Base-by-base conservation (phyloP, 306 rosid genomes). In the Cucurbita moschata region DNA sequence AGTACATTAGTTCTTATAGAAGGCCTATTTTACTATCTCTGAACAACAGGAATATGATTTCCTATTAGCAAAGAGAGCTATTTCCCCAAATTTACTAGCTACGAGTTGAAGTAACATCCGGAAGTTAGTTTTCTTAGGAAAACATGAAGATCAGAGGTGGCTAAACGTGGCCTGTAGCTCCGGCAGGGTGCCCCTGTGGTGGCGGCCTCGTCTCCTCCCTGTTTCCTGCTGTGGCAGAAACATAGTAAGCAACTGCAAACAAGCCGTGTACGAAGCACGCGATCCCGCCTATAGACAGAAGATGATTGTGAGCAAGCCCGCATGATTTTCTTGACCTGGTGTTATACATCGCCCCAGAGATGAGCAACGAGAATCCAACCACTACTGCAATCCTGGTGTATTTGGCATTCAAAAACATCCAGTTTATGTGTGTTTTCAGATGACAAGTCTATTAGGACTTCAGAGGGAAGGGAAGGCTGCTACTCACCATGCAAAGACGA, bases 241-340 rank as follows among this genome's bases (percentile, higher is more conserved):
- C 76, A 50, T 82, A 85, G 60, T 85, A 94, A 8, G 79, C 87
- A 4, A 88, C 75, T 4, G 78, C 79, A 71, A 90, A 80, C 55
- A 88, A n/a, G 58, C 85, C 95, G 9, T 94, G 97, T 58, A 90
- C 37, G 82, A 87, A 94, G 59, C 97, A 94, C 44, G 89, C 15
- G 66, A 94, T 83, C 56, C 98, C 98, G 65, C 98, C 95, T 0
- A 86, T 84, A 0, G 87, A 86, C 39, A 94, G 75, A 66, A 87
- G 72, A 3, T 83, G 88, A 81, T 63, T 82, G 68, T 87, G 83
- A 9, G 90, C 83, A 5, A 91, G 50, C 4, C 87, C 88, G 59
- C 99, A 91, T 0, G 79, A 77, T 73, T 81, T 84, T 77, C 95
- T 89, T 4, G 92, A 83, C 72, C 63, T 87, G 56, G 89, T 85